Evolutionary conservation across 805 yeast genomes (phyloP), one percentile per base, ranked within the genome.

Genomic region (Kazachstania viticola): DNA sequence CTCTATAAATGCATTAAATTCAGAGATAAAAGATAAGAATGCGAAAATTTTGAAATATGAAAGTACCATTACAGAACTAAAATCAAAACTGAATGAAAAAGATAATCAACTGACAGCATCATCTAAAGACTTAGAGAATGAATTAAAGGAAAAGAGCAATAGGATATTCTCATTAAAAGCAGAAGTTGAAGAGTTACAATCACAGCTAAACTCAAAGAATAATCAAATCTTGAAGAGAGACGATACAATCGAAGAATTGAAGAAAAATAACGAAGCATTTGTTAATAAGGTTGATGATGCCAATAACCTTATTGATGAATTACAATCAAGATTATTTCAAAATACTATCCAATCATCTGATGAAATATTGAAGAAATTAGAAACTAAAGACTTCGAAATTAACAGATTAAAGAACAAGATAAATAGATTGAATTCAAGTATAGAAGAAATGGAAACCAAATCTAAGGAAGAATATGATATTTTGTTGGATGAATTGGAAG

Each of bases 311-410:
- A 11, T 8, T 19, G 22, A 19, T 11, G 22, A 23, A n/a, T 23
- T n/a, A 23, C 14, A 8, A n/a, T n/a, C n/a, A n/a, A n/a, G n/a
- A n/a, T n/a, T n/a, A 23, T 23, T 23, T 7, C 9, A 6, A 7
- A n/a, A 23, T n/a, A n/a, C 14, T 6, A 23, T 9, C 25, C 9
- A 23, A 13, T 8, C 25, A 23, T 23, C 14, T 9, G 25, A 23
- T 9, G 22, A 21, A 2, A 8, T 19, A 12, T 6, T 34, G 4
- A 27, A 27, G n/a, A 26, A 26, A 16, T 9, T 42, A 9, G 33
- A 37, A 27, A 49, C 42, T 11, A 35, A 40, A 17, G 36, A 37
- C 5, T 34, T 37, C 17, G 48, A 42, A 27, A 27, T 44, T 4
- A 34, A 35, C 5, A 34, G 35, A 12, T 39, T 45, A 16, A 26